These are phyloP conservation scores for Trichoderma afroharzianum DNA, from an alignment of 2,329 filamentous ascomycete genomes.

Conservation along the genomic window DNA sequence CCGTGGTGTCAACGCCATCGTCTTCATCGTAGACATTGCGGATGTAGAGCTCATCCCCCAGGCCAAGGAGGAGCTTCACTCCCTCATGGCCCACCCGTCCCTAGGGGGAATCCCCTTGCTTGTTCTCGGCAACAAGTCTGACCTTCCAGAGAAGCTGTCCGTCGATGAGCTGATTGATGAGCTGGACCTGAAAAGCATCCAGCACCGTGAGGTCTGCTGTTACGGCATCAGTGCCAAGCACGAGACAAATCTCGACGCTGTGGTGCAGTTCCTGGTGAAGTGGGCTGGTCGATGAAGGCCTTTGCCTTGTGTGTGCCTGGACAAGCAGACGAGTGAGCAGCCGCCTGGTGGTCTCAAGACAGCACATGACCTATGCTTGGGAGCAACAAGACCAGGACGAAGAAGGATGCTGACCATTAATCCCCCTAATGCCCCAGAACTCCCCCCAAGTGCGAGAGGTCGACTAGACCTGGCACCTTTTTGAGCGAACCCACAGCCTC, in stretches of 20 bases:
- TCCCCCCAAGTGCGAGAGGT: neutral
- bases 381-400: neutral
- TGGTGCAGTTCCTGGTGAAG: conserved; percentile 94
- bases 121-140: conserved; percentile 95
- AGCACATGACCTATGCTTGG: neutral
- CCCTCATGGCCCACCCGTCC: conserved; percentile 77
- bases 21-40: conserved; percentile 97
- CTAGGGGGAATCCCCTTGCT: conserved; percentile 88
- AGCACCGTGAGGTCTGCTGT: conserved; percentile 91
- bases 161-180: conserved; percentile 95
- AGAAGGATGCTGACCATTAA: conserved; percentile 2
- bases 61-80: conserved; percentile 88
- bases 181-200: conserved; percentile 84
- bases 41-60: conserved; percentile 76
- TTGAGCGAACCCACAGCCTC: neutral
- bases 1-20: conserved; percentile 93
- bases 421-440: neutral
- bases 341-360: conserved; percentile 15
- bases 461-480: conserved; percentile 7
- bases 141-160: conserved; percentile 82
- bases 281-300: conserved; percentile 66
- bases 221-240: conserved; percentile 99
- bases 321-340: neutral
- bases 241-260: conserved; percentile 96
- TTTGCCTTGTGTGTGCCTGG: neutral